Percentiles rank a stretch among this genome's conserved stretches.
phyloP scores from a whole-genome alignment of 306 rosid species.

The Casuarina glauca region DNA sequence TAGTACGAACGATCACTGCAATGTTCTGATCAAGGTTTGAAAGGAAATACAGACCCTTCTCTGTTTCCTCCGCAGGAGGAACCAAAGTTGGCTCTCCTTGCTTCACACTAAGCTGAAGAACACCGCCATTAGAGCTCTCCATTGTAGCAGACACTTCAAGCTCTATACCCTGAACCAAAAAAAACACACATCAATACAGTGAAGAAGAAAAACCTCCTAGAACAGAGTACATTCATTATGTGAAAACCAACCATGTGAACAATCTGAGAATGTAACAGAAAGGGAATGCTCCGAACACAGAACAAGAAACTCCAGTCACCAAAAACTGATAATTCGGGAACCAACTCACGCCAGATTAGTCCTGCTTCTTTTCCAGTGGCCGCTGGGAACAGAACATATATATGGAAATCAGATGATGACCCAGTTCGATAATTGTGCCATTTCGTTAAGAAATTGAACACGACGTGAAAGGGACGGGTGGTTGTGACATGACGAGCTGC shows the following conservation, averaged over 20 bases:
- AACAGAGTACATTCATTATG: background rate
- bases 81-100: conserved; percentile 57
- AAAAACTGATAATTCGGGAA: conserved; percentile 25
- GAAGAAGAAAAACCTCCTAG: too few species aligned
- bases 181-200: too few species aligned
- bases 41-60: conserved; percentile 67
- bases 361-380: background rate
- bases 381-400: conserved; percentile 26
- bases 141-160: conserved; percentile 28
- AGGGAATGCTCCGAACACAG: conserved; percentile 15
- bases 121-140: conserved; percentile 38
- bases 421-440: background rate
- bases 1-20: conserved; percentile 67
- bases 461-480: conserved; percentile 38
- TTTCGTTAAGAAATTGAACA: conserved; percentile 24
- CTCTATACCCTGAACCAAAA: conserved; percentile 25
- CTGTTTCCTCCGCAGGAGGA: conserved; percentile 65
- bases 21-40: conserved; percentile 95
- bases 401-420: conserved; percentile 19
- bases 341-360: conserved; percentile 20
- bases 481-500: conserved; percentile 37
- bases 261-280: background rate
- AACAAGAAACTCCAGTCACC: conserved; percentile 14
- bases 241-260: conserved; percentile 22
- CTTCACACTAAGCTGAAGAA: conserved; percentile 45